These are phyloP conservation scores for Monotropa hypopitys DNA, from an alignment of 179 eudicot species.

Conservation along the genomic window DNA sequence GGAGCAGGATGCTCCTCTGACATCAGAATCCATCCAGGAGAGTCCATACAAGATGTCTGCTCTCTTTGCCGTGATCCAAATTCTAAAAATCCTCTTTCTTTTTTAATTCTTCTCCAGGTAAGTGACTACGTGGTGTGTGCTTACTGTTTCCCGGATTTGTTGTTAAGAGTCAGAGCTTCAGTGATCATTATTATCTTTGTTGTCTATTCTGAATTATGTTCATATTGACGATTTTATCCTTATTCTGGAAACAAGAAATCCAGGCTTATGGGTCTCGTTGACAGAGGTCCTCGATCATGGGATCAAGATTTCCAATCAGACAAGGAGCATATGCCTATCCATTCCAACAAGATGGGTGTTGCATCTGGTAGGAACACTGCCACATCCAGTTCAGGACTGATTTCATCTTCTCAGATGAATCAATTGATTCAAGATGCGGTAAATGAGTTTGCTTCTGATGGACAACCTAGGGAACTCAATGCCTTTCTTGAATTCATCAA, in stretches of 20 bases:
- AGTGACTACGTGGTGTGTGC: conserved; percentile 1
- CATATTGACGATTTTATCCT: conserved; percentile 10
- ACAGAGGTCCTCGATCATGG: conserved; percentile 76
- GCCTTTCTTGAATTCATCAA: conserved; percentile 55
- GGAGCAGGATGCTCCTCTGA: conserved; percentile 38
- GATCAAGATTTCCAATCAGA: conserved; percentile 45
- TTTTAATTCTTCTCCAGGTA: conserved; percentile 88
- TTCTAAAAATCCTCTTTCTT: conserved; percentile 61
- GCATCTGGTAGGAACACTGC: conserved; percentile 19
- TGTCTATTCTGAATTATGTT: not conserved
- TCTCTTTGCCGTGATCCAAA: conserved; percentile 85
- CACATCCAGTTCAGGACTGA: conserved; percentile 18
- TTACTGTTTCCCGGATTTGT: conserved; percentile 1
- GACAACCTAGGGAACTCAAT: conserved; percentile 51
- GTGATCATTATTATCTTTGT: not conserved
- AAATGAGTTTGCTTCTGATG: conserved; percentile 49
- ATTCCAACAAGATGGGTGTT: conserved; percentile 11
- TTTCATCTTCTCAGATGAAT: conserved; percentile 35
- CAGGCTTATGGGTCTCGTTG: conserved; percentile 61
- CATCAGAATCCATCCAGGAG: conserved; percentile 24
- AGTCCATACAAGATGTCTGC: conserved; percentile 46
- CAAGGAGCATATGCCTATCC: conserved; percentile 20
- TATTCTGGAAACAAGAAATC: conserved; percentile 57
- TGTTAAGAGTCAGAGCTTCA: not conserved
- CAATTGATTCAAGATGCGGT: conserved; percentile 50